Evolutionary conservation across 139 green algal genomes (phyloP).

Genomic region (Volvox africanus): DNA sequence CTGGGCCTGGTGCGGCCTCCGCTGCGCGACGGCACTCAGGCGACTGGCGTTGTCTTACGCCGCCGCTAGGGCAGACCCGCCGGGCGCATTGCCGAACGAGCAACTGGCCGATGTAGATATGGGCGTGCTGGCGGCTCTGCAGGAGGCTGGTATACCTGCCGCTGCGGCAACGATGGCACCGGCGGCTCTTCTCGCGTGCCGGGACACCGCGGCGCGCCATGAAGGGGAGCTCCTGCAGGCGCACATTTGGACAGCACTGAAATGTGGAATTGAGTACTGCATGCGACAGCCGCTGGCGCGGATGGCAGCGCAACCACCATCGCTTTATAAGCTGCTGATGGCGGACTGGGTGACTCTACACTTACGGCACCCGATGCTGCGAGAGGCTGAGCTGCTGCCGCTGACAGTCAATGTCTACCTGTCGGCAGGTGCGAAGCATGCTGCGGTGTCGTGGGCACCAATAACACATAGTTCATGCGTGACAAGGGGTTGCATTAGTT

Average conservation of each 20-base stretch:
- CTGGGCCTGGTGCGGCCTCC: constrained; percentile 40
- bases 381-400: constrained; percentile 26
- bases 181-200: neutral
- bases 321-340: constrained; percentile 41
- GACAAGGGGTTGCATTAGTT: neutral
- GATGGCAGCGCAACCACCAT: neutral
- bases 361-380: neutral
- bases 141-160: neutral
- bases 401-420: constrained; percentile 11
- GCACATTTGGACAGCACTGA: constrained; percentile 18
- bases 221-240: constrained; percentile 42
- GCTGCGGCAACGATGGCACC: constrained; percentile 1
- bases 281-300: neutral
- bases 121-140: constrained; percentile 1
- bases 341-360: constrained; percentile 40
- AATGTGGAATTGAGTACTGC: constrained; percentile 1
- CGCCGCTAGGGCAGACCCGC: neutral
- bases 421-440: constrained; percentile 6
- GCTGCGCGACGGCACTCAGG: constrained; percentile 5
- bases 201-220: neutral
- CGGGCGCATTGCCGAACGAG: neutral
- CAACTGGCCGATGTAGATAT: constrained; percentile 24
- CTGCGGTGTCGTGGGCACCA: neutral
- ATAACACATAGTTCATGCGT: neutral
- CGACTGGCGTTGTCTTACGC: neutral